phyloP scores from a whole-genome alignment of 495 filamentous ascomycete species.

The Patellaria atrata region DNA sequence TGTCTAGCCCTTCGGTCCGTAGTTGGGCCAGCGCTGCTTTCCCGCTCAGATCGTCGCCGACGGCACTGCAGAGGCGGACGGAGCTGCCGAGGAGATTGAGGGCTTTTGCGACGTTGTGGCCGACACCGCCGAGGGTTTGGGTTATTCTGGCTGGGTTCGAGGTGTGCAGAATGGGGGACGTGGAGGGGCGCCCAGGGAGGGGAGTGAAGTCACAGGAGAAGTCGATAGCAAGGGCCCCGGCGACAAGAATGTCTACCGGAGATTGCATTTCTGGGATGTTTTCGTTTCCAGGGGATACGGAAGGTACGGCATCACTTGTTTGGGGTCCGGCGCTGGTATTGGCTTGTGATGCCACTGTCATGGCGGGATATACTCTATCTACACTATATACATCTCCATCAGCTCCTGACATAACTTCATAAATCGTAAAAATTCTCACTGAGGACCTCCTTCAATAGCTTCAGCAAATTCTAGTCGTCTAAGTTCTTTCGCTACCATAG shows the following conservation, averaged over 20 bases:
- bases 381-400: constrained; percentile 18
- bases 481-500: constrained; percentile 65
- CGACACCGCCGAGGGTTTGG: constrained; percentile 84
- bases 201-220: constrained; percentile 65
- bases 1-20: constrained; percentile 45
- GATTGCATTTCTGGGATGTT: constrained; percentile 17
- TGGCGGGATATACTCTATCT: too few relatives aligned
- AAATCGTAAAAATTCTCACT: constrained; percentile 3
- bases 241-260: constrained; percentile 73
- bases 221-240: constrained; percentile 81
- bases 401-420: constrained; percentile 10
- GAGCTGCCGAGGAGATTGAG: constrained; percentile 45
- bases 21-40: constrained; percentile 51
- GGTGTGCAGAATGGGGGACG: constrained; percentile 49
- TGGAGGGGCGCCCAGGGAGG: constrained; percentile 19
- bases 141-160: constrained; percentile 73
- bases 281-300: too few relatives aligned
- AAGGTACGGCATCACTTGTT: neutral
- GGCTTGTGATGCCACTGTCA: too few relatives aligned
- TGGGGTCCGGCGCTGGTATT: too few relatives aligned
- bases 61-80: constrained; percentile 55
- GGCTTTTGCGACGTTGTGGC: constrained; percentile 79
- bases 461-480: constrained; percentile 38
- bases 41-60: constrained; percentile 67
- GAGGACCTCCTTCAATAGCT: constrained; percentile 12